Conservation (phyloP, 371 early-diverging fungal genomes). For the Fennellomyces sp. region DNA sequence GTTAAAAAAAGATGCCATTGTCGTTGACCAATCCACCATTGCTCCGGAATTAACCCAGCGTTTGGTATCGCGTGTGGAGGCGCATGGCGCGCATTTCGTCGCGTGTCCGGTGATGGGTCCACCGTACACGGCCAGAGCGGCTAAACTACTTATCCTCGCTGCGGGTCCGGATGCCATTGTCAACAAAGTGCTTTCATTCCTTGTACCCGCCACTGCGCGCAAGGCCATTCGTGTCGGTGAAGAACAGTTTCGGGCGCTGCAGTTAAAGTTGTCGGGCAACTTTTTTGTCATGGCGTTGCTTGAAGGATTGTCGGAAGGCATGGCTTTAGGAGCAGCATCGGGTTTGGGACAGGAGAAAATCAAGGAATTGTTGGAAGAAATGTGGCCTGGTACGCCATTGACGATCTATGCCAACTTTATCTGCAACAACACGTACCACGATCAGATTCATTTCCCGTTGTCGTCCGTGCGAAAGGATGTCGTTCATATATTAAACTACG, state of each 20-base stretch:
- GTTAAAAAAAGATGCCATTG: slow-evolving; percentile 27
- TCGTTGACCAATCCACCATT: slow-evolving; percentile 48
- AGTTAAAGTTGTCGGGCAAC: slow-evolving; percentile 70
- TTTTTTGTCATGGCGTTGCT: slow-evolving; percentile 59
- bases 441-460: slow-evolving; percentile 31
- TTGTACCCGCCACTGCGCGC: slow-evolving; percentile 36
- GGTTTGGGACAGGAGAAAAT: slow-evolving; percentile 57
- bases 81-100: slow-evolving; percentile 20
- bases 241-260: slow-evolving; percentile 38
- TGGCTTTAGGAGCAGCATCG: slow-evolving; percentile 64
- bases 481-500: slow-evolving; percentile 34
- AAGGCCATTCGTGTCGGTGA: slow-evolving; percentile 50
- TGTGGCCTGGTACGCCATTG: slow-evolving; percentile 49
- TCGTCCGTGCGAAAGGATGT: slow-evolving; percentile 36
- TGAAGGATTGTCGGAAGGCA: slow-evolving; percentile 69
- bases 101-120: slow-evolving; percentile 48
- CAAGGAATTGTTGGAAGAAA: slow-evolving; percentile 51
- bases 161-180: slow-evolving; percentile 23
- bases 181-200: slow-evolving; percentile 16
- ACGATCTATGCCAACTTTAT: slow-evolving; percentile 35
- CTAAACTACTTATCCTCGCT: slow-evolving; percentile 29
- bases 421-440: slow-evolving; percentile 28
- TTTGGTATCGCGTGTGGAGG: slow-evolving; percentile 9
- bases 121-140: slow-evolving; percentile 30
- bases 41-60: slow-evolving; percentile 20